Conservation (phyloP, 495 filamentous ascomycete genomes). For the Neohortaea acidophila region DNA sequence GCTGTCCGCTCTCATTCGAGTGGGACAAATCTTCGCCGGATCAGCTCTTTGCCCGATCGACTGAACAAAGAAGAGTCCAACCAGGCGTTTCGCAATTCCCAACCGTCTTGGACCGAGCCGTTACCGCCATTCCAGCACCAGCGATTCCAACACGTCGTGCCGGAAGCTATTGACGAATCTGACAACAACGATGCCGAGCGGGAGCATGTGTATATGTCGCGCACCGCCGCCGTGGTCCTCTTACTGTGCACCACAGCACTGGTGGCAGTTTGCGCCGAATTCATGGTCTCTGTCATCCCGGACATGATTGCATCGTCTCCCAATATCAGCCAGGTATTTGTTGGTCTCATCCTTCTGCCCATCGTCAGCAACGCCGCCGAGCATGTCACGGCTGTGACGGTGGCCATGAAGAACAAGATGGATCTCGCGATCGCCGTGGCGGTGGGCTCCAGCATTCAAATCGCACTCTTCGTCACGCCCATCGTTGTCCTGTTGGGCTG, state of each 20-base stretch:
- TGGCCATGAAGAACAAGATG: constrained; percentile 92
- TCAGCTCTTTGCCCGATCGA: constrained; percentile 61
- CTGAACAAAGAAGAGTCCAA: constrained; percentile 33
- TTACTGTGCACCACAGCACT: constrained; percentile 62
- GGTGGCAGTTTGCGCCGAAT: constrained; percentile 77
- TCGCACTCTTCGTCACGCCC: constrained; percentile 79
- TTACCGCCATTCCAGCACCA: constrained; percentile 25
- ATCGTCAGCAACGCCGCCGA: constrained; percentile 89
- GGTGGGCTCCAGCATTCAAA: constrained; percentile 76
- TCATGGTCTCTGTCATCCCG: constrained; percentile 68
- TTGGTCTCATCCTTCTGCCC: constrained; percentile 76
- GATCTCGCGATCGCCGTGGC: constrained; percentile 84
- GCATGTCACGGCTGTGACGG: constrained; percentile 78
- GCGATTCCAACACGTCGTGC: constrained; percentile 3
- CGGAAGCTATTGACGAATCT: constrained; percentile 15
- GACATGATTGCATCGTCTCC: constrained; percentile 46
- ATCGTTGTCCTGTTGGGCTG: constrained; percentile 81
- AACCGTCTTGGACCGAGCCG: constrained; percentile 19
- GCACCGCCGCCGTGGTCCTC: constrained; percentile 56
- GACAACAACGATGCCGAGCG: constrained; percentile 27
- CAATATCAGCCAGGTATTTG: constrained; percentile 58
- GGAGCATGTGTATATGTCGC: constrained; percentile 55
- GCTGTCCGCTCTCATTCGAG: constrained; percentile 19
- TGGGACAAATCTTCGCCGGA: constrained; percentile 51
- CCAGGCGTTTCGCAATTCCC: neutral